Base-by-base conservation (phyloP, 2,329 filamentous ascomycete genomes). In the Colletotrichum scovillei region DNA sequence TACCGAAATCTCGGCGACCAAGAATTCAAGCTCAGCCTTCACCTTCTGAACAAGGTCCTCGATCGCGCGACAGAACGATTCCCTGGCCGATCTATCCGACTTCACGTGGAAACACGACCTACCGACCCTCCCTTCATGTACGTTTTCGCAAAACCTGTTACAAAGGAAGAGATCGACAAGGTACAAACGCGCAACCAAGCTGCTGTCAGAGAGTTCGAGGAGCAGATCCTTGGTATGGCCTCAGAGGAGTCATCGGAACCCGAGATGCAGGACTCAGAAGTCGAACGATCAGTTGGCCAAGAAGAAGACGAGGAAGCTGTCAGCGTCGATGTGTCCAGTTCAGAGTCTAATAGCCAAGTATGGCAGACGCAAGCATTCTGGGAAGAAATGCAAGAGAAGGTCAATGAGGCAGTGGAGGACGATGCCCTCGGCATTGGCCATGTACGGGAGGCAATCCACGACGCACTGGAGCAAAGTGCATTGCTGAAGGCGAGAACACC, bases 91-190 rank as follows among this genome's bases (percentile, higher is more conserved):
- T 94, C 94, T 1, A 84, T 98, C 5, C 92, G 95, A 12, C 81
- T 98, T 49, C 92, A 95, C 80, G 92, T 98, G 72, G 95, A 98
- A 81, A 94, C 95, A 1, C 89, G 94, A 12, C 84, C 85, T 1
- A 87, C 86, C 8, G 82, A 81, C 11, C 81, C 86, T 3, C 89
- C 93, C 0, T 91, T 93, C 77, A 95, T 98, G 90, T 96, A 97
- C 79, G 91, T 98, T 66, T 97, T 98, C 79, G 95, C 92, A 16
- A 93, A 97, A 81, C 95, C 97, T 4, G 92, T 98, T 66, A 89
- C 89, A 0, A 89, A 94, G 5, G 88, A 92, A 5, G 88, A 94
- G 66, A 94, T 97, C 75, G 85, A 92, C 22, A 82, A 84, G 14
- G 93, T 97, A n/a, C 96, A 98, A 80, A 89, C 86, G 26, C 87